Base-by-base conservation (phyloP, 2,329 filamentous ascomycete genomes). In the Sclerotinia subarctica region DNA sequence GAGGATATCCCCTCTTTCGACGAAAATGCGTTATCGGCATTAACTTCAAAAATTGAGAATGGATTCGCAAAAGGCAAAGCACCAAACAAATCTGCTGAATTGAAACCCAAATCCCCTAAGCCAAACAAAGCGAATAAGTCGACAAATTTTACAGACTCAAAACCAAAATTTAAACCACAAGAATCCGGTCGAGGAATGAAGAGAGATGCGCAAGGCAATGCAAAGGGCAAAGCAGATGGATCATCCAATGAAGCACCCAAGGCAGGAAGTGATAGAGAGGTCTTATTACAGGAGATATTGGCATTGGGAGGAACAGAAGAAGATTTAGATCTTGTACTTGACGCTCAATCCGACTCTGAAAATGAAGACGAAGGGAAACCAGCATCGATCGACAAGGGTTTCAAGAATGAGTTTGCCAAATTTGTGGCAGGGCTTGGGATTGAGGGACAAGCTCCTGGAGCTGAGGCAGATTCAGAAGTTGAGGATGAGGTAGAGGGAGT, bases 261-360 rank as follows among this genome's bases (percentile, higher is more conserved):
- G 26, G 35, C 64, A 35, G 72, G 64, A 51, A 72, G 29, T 57
- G 68, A 38, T 35, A 64, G 64, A 35, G 71, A 72, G 26, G 76
- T 78, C 17, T 79, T 90, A 5, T 78, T 90, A 10, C 83, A 86
- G 67, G 88, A 90, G 74, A 90, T 90, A 70, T 81, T 83, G 71
- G 86, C 86, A 19, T 80, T 91, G 1, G 88, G 88, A 4, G 88
- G 88, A 19, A 86, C 89, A 65, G 86, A 90, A 76, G 82, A 86
- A 53, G 88, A 90, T 71, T 76, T 89, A 54, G 84, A 86, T 47
- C 82, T 90, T 46, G 83, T 90, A 65, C 84, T 82, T 53, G 85
- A 84, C 69, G 79, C 83, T 8, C 79, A 82, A 70, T 86, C 84
- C 1, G 83, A 84, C 67, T 82, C 84, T 60, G 81, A 80, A 35